Evolutionary conservation across 2,329 filamentous ascomycete genomes (phyloP), one percentile per base, ranked within the genome.

Genomic region (Colletotrichum chrysophilum): DNA sequence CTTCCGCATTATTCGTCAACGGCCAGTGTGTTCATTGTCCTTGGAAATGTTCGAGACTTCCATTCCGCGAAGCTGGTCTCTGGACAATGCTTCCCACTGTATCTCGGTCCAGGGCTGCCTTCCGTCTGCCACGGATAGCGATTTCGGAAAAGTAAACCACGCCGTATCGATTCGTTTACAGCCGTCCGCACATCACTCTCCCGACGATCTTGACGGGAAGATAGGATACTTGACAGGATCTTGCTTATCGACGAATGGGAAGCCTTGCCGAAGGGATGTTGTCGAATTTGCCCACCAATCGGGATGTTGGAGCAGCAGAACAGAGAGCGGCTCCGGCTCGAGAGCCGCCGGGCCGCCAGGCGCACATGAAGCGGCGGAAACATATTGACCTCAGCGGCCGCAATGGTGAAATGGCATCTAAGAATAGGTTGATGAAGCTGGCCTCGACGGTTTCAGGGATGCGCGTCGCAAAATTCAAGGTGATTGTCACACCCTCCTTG

Each of bases 331-430:
- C 13, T 16, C 28, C 52, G 69, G 69, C 9, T 36, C 16, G 7
- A 62, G 38, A 43, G 69, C 73, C 73, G 73, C 30, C 73, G 73
- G 73, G 30, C 73, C 73, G 73, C 18, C 52, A 32, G 34, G 4
- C n/a, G 18, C 21, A 24, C 5, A 16, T 9, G 32, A 38, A 16
- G 61, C 61, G 61, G 61, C 34, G 10, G 28, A 38, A 30, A 32
- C 16, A 64, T 12, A 12, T 26, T 34, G 28, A 61, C 0, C 28
- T 18, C 24, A n/a, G 58, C 58, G 26, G 58, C 28, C 28, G 58
- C 28, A 21, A 21, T 16, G 30, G 3, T 18, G 2, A 21, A 52
- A 52, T 7, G 2, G 43, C 12, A 21, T 48, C 2, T 24, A 52
- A 21, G n/a, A 13, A 13, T 10, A 52, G 28, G 30, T 21, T 24